Base-by-base conservation (phyloP, 2,329 filamentous ascomycete species). In the Huntiella savannae region DNA sequence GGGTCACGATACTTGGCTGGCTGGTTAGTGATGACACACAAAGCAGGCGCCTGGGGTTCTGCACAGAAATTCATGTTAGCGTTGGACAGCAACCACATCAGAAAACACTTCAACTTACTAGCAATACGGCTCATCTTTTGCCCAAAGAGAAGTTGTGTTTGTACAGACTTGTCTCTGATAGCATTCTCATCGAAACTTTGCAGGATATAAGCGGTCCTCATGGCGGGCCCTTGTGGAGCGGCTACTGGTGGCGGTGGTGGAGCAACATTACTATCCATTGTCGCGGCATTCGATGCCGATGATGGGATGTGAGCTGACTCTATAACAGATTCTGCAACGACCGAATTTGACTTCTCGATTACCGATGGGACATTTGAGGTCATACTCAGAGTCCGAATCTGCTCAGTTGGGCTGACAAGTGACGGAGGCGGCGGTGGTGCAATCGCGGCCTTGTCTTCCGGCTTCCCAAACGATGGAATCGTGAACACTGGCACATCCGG, bases 1-100 rank as follows among this genome's bases (percentile, higher is more conserved):
- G 86, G 84, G 59, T 98, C 91, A 17, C 78, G 74, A 60, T 92
- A 96, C 46, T 76, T 76, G 10, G 88, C 91, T 4, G 79, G 75
- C 45, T 79, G 73, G 55, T 79, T 81, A 1, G 85, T 95, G 57
- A 96, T 87, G 42, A 78, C 79, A 60, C 91, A 98, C 32, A 79
- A 66, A 12, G 71, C 63, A 1, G 61, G 57, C 11, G 69, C 63
- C 3, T 68, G 57, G 13, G 69, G 71, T 55, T 74, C 70, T 73
- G 41, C 17, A 17, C 16, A 19, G 10, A 43, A 8, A 13, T 12
- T 22, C n/a, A 17, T 16, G 43, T 46, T 5, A 28, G 15, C 16
- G 5, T 36, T 13, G 17, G 6, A 35, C 16, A 5, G 12, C 16
- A 39, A 36, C 13, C 13, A 34, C 11, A 19, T 11, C n/a, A 7